Base-by-base conservation (phyloP, 306 rosid genomes). In the Senna siamea region DNA sequence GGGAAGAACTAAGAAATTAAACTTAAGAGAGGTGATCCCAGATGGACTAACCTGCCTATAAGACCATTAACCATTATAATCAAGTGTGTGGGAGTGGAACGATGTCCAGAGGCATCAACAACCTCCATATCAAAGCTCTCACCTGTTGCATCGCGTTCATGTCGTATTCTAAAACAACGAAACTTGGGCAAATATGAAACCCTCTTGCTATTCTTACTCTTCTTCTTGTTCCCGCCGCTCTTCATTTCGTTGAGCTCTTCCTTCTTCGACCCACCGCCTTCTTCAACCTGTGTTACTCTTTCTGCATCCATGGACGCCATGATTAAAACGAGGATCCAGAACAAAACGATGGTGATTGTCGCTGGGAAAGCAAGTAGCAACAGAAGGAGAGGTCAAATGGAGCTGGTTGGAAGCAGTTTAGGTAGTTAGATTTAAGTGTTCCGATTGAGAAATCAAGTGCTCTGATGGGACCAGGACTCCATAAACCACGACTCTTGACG, bases 11-110 rank as follows among this genome's bases (percentile, higher is more conserved):
- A 35, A 5, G 50, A 60, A 58, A 59, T 18, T 60, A 44, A 47
- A 47, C 9, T n/a, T 9, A 37, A 56, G 57, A 26, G 50, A 51
- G 47, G 4, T 11, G 12, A 12, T 35, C 15, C 18, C 7, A 28
- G 37, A 52, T 17, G 19, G 48, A 47, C 76, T 34, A 23, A 86
- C 98, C 92, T 93, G 82, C 98, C 98, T 10, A 87, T 57, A 15
- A 93, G 89, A 56, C 98, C 98, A 73, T 93, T 87, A 50, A 87
- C 97, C 97, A 85, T 81, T 37, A 93, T 70, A 79, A 93, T 73
- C 62, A 90, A 79, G 66, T 93, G 98, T 38, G 89, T 80, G 4
- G 90, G 89, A 3, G 63, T 68, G 38, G 73, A 69, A 80, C 80
- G 77, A 11, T 57, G 68, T 23, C 77, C 82, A 72, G 74, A 78